Evolutionary conservation across 768 basidiomycete genomes (phyloP).

Genomic region (Phlebiopsis gigantea): DNA sequence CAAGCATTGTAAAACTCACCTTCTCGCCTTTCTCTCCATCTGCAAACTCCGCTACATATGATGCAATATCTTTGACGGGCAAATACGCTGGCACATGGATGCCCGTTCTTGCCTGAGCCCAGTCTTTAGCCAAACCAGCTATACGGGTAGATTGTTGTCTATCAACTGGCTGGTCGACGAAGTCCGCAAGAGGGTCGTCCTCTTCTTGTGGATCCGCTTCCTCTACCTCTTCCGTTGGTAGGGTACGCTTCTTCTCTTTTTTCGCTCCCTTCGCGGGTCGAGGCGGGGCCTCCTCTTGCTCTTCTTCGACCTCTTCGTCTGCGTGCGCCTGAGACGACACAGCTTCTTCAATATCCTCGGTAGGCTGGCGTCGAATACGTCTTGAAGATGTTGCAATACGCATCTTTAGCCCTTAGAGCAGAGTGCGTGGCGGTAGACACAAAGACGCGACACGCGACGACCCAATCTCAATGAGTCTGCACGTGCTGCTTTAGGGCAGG

Average conservation of each 20-base stretch:
- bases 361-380: slow-evolving; percentile 34
- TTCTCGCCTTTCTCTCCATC: slow-evolving; percentile 47
- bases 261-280: neutral
- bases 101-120: slow-evolving; percentile 48
- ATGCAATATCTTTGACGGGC: slow-evolving; percentile 47
- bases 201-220: slow-evolving; percentile 31
- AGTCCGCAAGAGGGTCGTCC: slow-evolving; percentile 43
- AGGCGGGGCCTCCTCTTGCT: slow-evolving; percentile 22
- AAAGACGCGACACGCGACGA: slow-evolving; percentile 18
- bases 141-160: slow-evolving; percentile 47
- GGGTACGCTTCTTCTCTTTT: neutral
- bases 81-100: slow-evolving; percentile 39
- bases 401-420: no score
- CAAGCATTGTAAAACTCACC: slow-evolving; percentile 31
- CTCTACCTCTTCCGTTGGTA: slow-evolving; percentile 17
- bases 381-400: slow-evolving; percentile 34
- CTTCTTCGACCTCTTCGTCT: slow-evolving; percentile 28
- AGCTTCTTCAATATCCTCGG: slow-evolving; percentile 41
- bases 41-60: slow-evolving; percentile 56
- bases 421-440: no score
- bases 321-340: slow-evolving; percentile 27
- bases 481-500: slow-evolving; percentile 23
- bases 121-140: slow-evolving; percentile 55
- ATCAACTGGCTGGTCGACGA: slow-evolving; percentile 62
- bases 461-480: slow-evolving; percentile 2